Conservation (phyloP, 1,284 basidiomycete species). For the Rugosomyces carneus region DNA sequence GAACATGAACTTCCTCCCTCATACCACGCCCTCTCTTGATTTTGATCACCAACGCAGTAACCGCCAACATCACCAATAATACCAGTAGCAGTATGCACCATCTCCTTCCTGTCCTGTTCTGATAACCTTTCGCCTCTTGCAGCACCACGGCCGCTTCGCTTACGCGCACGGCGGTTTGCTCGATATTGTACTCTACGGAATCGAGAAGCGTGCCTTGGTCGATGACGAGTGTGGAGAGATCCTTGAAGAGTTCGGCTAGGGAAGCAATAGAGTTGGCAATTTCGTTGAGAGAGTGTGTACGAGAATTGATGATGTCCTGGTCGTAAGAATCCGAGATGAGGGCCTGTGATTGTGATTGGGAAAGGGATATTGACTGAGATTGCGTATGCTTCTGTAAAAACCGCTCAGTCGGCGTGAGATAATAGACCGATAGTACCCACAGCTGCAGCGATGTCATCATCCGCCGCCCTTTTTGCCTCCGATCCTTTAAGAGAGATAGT, state of each 20-base stretch:
- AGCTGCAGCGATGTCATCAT: conserved; percentile 81
- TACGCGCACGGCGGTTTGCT: conserved; percentile 81
- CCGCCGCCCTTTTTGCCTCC: conserved; percentile 74
- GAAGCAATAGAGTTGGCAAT: conserved; percentile 91
- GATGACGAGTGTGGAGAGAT: conserved; percentile 88
- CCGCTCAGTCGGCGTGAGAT: conserved; percentile 4
- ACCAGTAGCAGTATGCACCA: conserved; percentile 87
- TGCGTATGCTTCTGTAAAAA: conserved; percentile 32
- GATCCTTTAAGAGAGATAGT: conserved; percentile 75
- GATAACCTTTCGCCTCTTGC: conserved; percentile 76
- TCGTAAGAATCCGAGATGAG: conserved; percentile 37
- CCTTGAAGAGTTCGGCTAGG: conserved; percentile 94
- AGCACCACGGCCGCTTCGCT: conserved; percentile 84
- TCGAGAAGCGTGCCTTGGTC: conserved; percentile 98
- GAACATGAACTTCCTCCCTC: conserved; percentile 5
- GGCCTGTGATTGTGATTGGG: conserved; percentile 30
- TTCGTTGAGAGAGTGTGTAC: conserved; percentile 55
- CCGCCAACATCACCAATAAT: conserved; percentile 12
- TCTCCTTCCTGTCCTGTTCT: conserved; percentile 86
- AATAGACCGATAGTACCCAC: conserved; percentile 32
- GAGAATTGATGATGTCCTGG: conserved; percentile 48
- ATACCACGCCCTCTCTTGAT: conserved; percentile 10
- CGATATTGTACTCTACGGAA: conserved; percentile 96
- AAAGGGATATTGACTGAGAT: conserved; percentile 30
- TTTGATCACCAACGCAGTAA: conserved; percentile 15